phyloP scores from a whole-genome alignment of 2,329 filamentous ascomycete species.

The Raffaelea arxii region DNA sequence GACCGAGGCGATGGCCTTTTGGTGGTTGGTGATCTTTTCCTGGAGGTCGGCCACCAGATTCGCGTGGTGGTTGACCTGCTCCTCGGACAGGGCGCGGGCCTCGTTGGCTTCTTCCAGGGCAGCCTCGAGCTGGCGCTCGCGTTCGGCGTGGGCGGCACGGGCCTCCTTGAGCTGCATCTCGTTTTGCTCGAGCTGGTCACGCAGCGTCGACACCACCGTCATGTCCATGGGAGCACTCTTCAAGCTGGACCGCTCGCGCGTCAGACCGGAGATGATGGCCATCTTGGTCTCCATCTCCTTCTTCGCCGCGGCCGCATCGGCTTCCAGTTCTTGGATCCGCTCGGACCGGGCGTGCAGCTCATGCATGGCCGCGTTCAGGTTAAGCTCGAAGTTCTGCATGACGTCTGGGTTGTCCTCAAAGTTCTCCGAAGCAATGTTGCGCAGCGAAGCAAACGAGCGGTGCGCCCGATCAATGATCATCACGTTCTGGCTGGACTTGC shows the following conservation, averaged over 20 bases:
- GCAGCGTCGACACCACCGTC: conserved; percentile 76
- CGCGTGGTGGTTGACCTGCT: conserved; percentile 35
- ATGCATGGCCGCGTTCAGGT: conserved; percentile 84
- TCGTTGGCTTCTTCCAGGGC: conserved; percentile 56
- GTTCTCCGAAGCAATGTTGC: conserved; percentile 79
- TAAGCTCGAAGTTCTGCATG: conserved; percentile 87
- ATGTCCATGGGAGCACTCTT: conserved; percentile 81
- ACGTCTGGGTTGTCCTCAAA: conserved; percentile 74
- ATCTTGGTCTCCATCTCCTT: conserved; percentile 98
- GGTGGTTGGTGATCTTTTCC: conserved; percentile 50
- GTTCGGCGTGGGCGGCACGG: conserved; percentile 59
- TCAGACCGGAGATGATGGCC: conserved; percentile 88
- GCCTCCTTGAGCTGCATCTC: conserved; percentile 70
- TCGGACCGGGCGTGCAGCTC: conserved; percentile 82
- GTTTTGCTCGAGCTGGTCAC: conserved; percentile 78
- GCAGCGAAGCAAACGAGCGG: conserved; percentile 78
- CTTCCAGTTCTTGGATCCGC: conserved; percentile 80
- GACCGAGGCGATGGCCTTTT: conserved; percentile 45
- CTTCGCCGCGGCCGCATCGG: conserved; percentile 70
- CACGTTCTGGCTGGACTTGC: conserved; percentile 86
- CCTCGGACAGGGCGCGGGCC: conserved; percentile 41
- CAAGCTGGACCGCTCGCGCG: conserved; percentile 84
- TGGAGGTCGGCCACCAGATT: conserved; percentile 43
- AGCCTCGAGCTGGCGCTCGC: conserved; percentile 64
- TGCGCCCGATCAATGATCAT: conserved; percentile 85